Conservation (phyloP, 208 protist species). For the Wallacemonas rigidus region DNA sequence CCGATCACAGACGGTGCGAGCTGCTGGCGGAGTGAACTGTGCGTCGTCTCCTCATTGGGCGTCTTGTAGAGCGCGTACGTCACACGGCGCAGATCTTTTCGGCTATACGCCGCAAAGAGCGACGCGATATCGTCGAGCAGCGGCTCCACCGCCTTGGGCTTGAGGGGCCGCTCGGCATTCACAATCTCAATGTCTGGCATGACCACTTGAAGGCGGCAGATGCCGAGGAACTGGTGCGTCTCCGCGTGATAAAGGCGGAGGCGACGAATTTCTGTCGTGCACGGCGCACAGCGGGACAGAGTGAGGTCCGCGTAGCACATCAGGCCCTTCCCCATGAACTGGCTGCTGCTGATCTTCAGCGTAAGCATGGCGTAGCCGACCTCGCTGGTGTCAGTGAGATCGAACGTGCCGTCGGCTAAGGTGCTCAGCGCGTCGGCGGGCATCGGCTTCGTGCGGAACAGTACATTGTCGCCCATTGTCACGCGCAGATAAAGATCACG, state of each 20-base stretch:
- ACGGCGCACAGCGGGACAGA: conserved; percentile 38
- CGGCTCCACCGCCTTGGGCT: conserved; percentile 25
- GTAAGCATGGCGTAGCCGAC: conserved; percentile 35
- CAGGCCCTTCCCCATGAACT: conserved; percentile 26
- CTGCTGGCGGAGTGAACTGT: conserved; percentile 57
- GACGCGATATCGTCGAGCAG: conserved; percentile 78
- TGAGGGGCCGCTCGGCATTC: not conserved
- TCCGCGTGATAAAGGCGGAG: conserved; percentile 65
- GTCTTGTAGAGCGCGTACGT: conserved; percentile 48
- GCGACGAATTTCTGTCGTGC: conserved; percentile 36
- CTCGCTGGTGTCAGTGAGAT: conserved; percentile 14
- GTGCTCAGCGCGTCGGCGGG: conserved; percentile 19
- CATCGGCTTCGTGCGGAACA: conserved; percentile 38
- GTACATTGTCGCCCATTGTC: conserved; percentile 10
- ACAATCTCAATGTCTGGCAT: conserved; percentile 30
- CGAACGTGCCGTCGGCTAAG: conserved; percentile 2
- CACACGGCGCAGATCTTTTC: conserved; percentile 59
- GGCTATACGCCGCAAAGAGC: conserved; percentile 59
- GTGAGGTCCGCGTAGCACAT: conserved; percentile 75
- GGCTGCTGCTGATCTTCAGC: conserved; percentile 51
- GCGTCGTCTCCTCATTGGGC: conserved; percentile 44
- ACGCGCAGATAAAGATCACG: conserved; percentile 11
- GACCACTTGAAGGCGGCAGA: conserved; percentile 46
- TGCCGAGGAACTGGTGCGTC: conserved; percentile 49
- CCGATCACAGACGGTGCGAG: conserved; percentile 60